Evolutionary conservation across 2,329 filamentous ascomycete species (phyloP).

Genomic region (Samsoniella hepiali): DNA sequence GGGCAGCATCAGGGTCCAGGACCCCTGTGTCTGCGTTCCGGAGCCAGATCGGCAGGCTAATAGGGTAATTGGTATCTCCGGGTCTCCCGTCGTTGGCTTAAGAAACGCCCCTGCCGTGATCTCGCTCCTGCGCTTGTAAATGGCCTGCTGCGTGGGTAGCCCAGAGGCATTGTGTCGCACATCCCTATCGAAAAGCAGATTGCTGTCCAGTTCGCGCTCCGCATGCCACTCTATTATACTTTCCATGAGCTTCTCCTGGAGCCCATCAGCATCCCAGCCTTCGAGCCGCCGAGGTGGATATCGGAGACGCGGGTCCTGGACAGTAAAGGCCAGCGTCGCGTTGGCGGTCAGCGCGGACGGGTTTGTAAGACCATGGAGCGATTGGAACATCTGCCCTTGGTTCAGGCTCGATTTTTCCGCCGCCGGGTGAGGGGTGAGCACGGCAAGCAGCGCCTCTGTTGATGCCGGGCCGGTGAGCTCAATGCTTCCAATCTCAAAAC

Average conservation of each 20-base stretch:
- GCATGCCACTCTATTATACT: slow-evolving; percentile 65
- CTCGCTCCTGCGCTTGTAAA: slow-evolving; percentile 71
- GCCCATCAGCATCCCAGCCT: slow-evolving; percentile 37
- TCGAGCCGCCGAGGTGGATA: slow-evolving; percentile 64
- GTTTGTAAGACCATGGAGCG: slow-evolving; percentile 60
- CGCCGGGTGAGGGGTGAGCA: slow-evolving; percentile 55
- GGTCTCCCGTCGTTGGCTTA: slow-evolving; percentile 57
- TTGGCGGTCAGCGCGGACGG: slow-evolving; percentile 67
- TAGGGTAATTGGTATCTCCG: slow-evolving; percentile 73
- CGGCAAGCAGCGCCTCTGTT: slow-evolving; percentile 70
- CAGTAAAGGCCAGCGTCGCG: slow-evolving; percentile 67
- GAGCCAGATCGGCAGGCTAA: slow-evolving; percentile 54
- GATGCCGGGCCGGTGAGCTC: slow-evolving; percentile 65
- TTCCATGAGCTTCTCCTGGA: slow-evolving; percentile 49
- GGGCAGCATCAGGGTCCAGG: slow-evolving; percentile 81
- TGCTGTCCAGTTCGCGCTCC: slow-evolving; percentile 47
- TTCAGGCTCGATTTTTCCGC: slow-evolving; percentile 28
- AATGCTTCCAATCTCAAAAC: slow-evolving; percentile 63
- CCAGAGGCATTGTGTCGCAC: slow-evolving; percentile 62
- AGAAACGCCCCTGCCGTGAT: slow-evolving; percentile 62
- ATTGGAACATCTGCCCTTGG: slow-evolving; percentile 49
- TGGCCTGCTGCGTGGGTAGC: slow-evolving; percentile 71
- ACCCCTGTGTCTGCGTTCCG: slow-evolving; percentile 55
- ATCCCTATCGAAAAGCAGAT: slow-evolving; percentile 66
- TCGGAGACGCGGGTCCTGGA: slow-evolving; percentile 75